These are phyloP conservation scores for Tricholoma terreum DNA, from an alignment of 768 basidiomycete species.

Conservation along the genomic window DNA sequence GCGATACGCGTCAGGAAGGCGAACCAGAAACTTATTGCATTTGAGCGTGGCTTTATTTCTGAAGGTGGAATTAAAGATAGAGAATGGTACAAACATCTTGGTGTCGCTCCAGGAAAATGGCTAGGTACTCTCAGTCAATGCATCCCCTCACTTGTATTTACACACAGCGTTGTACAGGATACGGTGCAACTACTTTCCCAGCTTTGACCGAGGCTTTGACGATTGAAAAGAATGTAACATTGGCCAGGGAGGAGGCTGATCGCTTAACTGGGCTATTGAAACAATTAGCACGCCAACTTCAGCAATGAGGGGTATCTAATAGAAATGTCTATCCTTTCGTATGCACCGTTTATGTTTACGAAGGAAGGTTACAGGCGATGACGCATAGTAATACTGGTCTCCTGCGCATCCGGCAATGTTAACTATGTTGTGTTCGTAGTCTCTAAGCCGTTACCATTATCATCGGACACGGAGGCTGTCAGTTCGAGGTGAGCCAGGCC, in stretches of 20 bases:
- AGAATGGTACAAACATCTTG: constrained; percentile 86
- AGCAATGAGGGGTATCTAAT: constrained; percentile 18
- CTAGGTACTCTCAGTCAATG: constrained; percentile 43
- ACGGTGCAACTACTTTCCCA: constrained; percentile 83
- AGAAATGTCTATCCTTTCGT: neutral
- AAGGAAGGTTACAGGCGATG: neutral
- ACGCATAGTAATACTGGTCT: neutral
- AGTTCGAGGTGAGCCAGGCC: neutral
- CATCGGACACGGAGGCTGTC: neutral
- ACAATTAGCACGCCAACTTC: constrained; percentile 42
- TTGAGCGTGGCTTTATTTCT: constrained; percentile 81
- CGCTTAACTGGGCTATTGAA: constrained; percentile 56
- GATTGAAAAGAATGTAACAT: constrained; percentile 59
- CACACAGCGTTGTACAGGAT: constrained; percentile 41
- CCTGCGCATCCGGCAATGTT: neutral
- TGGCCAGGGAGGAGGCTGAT: constrained; percentile 57
- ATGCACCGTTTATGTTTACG: neutral
- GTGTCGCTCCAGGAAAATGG: constrained; percentile 85
- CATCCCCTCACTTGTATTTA: neutral
- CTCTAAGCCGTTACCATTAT: neutral
- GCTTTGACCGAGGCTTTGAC: constrained; percentile 75
- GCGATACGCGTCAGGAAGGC: constrained; percentile 53
- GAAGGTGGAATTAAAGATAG: constrained; percentile 73
- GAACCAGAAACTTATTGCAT: constrained; percentile 65
- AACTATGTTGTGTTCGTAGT: neutral